A percentile compares a stretch with the other conserved stretches of the same genome.
Conservation (phyloP, 2,329 filamentous ascomycete species). For the Pezicula carpinea region DNA sequence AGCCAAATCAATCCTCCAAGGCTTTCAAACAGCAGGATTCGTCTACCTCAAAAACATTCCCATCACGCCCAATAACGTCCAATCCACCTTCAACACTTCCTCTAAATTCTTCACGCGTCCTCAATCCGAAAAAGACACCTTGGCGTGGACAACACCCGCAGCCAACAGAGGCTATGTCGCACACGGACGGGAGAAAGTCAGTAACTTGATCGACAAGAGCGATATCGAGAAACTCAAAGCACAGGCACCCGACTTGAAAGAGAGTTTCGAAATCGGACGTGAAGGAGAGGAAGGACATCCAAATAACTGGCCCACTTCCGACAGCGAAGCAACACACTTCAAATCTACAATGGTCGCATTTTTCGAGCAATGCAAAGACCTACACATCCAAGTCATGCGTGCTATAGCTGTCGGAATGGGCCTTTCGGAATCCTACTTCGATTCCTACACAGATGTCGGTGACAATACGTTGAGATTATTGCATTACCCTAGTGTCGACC, state of each 20-base stretch:
- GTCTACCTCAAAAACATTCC: conserved; percentile 81
- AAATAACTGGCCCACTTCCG: conserved; percentile 72
- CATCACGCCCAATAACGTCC: conserved; percentile 55
- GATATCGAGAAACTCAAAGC: conserved; percentile 51
- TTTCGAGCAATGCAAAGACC: conserved; percentile 64
- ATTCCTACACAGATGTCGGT: conserved; percentile 63
- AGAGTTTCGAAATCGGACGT: conserved; percentile 60
- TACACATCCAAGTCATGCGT: conserved; percentile 77
- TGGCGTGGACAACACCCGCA: conserved; percentile 68
- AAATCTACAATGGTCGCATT: conserved; percentile 70
- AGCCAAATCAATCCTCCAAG: conserved; percentile 68
- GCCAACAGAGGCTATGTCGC: conserved; percentile 71
- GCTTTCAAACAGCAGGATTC: conserved; percentile 84
- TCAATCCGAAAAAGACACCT: conserved; percentile 53
- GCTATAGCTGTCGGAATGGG: conserved; percentile 81
- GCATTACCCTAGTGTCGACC: conserved; percentile 50
- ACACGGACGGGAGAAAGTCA: conserved; percentile 68
- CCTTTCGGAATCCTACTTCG: conserved; percentile 69
- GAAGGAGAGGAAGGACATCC: conserved; percentile 55
- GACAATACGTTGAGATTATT: conserved; percentile 57
- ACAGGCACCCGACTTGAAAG: conserved; percentile 58
- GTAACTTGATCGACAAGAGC: conserved; percentile 45
- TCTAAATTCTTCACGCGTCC: conserved; percentile 64
- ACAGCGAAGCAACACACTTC: conserved; percentile 50
- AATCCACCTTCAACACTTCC: conserved; percentile 61